Evolutionary conservation across 805 yeast genomes (phyloP), one percentile per base, ranked within the genome.

Genomic region (Cyberlindnera petersonii): DNA sequence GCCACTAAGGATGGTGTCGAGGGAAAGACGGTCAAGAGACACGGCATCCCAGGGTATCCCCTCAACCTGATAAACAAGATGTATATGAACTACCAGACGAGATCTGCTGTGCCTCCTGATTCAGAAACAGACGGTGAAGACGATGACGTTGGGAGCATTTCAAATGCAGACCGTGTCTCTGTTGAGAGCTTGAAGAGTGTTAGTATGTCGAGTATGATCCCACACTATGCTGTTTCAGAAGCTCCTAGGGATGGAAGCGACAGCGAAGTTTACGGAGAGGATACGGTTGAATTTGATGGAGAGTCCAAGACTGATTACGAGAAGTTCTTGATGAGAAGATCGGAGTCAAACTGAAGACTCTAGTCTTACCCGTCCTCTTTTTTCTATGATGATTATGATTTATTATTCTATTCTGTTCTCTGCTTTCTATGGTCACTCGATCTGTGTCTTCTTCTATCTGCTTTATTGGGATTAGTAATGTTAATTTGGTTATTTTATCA

Each of bases 1-100:
- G 87, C 87, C 17, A 79, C 85, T 14, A 81, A 82, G 49, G 87
- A 82, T 56, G 87, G 88, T 0, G 58, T 80, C 4, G 86, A 81
- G 53, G 88, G 88, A 5, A 72, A 74, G 43, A 61, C 73, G 33
- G 64, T 75, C 31, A 76, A 69, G 49, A 61, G 79, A 32, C 38
- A 47, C 9, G 71, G 68, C 2, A 64, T 65, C 17, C 68, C 71
- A 5, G 63, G 60, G 6, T 65, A 65, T 40, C 63, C 71, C 2
- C 44, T 64, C 37, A 59, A 61, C 24, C 45, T 66, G 39, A 56
- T 66, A 31, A 60, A 62, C 32, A 51, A 64, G 31, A 63, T 65
- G 69, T 55, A 52, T 26, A 43, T 53, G 21, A 53, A 48, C 37
- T 41, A 51, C 34, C 44, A 49, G 17, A 37, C 44, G 7, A 40